Evolutionary conservation across 805 yeast species (phyloP).

Genomic region (Candida cerambycidarum): DNA sequence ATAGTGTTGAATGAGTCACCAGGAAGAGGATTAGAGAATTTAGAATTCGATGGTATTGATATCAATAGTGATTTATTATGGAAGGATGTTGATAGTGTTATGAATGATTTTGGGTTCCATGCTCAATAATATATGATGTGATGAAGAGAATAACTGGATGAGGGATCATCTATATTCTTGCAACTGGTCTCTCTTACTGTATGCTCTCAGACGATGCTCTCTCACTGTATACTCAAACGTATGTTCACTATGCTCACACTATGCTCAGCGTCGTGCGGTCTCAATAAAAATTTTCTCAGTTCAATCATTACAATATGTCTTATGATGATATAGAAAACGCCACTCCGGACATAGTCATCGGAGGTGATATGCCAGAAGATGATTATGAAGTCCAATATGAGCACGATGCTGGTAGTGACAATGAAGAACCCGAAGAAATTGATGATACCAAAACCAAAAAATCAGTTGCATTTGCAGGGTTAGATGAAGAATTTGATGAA

Average conservation of each 20-base stretch:
- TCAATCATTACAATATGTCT: conserved; percentile 45
- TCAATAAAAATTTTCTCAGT: conserved; percentile 3
- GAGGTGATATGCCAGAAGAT: conserved; percentile 45
- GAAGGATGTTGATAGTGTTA: conserved; percentile 84
- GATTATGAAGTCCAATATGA: conserved; percentile 49
- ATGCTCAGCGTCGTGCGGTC: neutral
- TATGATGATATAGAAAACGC: conserved; percentile 79
- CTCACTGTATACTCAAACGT: too few relatives aligned
- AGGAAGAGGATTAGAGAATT: conserved; percentile 27
- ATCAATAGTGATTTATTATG: conserved; percentile 56
- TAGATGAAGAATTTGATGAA: conserved; percentile 65
- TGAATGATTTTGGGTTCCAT: conserved; percentile 91
- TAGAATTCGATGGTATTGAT: conserved; percentile 44
- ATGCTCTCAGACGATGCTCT: too few relatives aligned
- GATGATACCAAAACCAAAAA: conserved; percentile 51
- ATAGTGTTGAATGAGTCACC: conserved; percentile 20
- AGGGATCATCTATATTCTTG: too few relatives aligned
- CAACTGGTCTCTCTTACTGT: too few relatives aligned
- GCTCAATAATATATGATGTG: conserved; percentile 41
- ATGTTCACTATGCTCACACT: too few relatives aligned
- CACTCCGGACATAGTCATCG: conserved; percentile 81
- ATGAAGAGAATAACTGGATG: too few relatives aligned
- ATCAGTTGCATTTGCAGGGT: conserved; percentile 79
- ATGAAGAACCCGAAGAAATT: conserved; percentile 46
- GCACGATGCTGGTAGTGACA: conserved; percentile 47